Evolutionary conservation across 2,329 filamentous ascomycete genomes (phyloP), one percentile per base, ranked within the genome.

Genomic region (Fusarium sp.): DNA sequence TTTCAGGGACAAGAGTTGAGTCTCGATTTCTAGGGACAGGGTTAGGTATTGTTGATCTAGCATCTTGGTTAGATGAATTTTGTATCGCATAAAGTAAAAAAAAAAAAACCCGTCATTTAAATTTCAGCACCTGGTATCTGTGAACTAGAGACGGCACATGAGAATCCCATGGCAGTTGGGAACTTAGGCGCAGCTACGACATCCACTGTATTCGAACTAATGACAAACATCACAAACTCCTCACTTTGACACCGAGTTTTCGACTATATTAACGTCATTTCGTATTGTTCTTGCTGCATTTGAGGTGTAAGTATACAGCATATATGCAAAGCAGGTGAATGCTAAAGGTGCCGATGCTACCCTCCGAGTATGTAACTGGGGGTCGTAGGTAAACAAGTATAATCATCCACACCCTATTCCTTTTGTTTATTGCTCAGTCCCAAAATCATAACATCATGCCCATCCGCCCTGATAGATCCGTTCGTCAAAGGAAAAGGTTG

Each of bases 371-470:
- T 50, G 31, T 50, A 20, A 28, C 33, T 56, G 41, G 38, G 41
- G 51, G 49, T 47, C 50, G 16, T 50, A 16, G 63, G 67, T 68
- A 67, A 65, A 64, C 53, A 61, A 56, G 49, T 56, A 61, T 69
- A 62, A 62, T 47, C 69, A 67, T 69, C 57, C 65, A 46, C 57
- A 53, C 65, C 57, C 59, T 41, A 56, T 61, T 56, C 65, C 18
- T 42, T 67, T 71, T 63, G 55, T 49, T 60, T 65, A 56, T 58
- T 71, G 62, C 56, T 56, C 52, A 37, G 63, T 70, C 58, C 67
- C 58, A 54, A 64, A 55, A 60, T 72, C 71, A 71, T 73, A 64
- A 71, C 45, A 69, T 66, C 68, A 63, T 74, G 53, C 59, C 37
- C 46, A 38, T 50, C 56, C 37, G 41, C 61, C 47, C 38, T 46